phyloP scores from a whole-genome alignment of 2,329 filamentous ascomycete genomes.

The Teratosphaeria gauchensis region DNA sequence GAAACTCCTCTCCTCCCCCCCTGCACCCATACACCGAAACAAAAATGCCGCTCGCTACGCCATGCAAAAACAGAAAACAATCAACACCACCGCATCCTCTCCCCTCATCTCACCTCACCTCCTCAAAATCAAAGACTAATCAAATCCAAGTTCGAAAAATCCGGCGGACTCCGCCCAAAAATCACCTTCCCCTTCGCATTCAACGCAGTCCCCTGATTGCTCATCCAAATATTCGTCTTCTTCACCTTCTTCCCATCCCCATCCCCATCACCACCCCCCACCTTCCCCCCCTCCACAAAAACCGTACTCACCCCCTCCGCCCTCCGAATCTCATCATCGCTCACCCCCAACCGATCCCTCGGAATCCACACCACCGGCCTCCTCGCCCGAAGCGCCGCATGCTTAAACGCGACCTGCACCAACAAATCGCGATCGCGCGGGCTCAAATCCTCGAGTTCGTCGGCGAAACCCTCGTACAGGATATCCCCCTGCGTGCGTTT shows the following conservation, averaged over 20 bases:
- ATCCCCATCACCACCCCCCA: conserved; percentile 13
- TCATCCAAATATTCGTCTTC: conserved; percentile 64
- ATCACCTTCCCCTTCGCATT: conserved; percentile 68
- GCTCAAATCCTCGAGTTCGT: conserved; percentile 89
- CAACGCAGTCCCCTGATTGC: conserved; percentile 81
- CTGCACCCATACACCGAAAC: no score
- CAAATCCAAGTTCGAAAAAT: conserved; percentile 69
- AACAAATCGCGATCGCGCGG: conserved; percentile 80
- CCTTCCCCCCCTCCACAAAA: conserved; percentile 24
- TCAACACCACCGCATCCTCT: no score
- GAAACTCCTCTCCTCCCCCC: no score
- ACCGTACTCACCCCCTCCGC: conserved; percentile 65
- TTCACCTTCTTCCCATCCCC: conserved; percentile 10
- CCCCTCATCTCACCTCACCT: no score
- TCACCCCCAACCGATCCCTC: conserved; percentile 77
- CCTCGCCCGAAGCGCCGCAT: conserved; percentile 73
- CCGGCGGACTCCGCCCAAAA: conserved; percentile 23
- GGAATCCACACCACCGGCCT: conserved; percentile 92
- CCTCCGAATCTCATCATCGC: conserved; percentile 77
- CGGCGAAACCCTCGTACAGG: conserved; percentile 76
- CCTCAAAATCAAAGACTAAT: conserved; percentile 53
- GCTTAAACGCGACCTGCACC: conserved; percentile 80
- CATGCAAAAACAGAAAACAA: no score
- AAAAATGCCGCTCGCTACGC: neutral
- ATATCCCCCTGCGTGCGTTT: conserved; percentile 49